These are phyloP conservation scores for Fusarium equiseti DNA, from an alignment of 2,329 filamentous ascomycete genomes.

Conservation along the genomic window DNA sequence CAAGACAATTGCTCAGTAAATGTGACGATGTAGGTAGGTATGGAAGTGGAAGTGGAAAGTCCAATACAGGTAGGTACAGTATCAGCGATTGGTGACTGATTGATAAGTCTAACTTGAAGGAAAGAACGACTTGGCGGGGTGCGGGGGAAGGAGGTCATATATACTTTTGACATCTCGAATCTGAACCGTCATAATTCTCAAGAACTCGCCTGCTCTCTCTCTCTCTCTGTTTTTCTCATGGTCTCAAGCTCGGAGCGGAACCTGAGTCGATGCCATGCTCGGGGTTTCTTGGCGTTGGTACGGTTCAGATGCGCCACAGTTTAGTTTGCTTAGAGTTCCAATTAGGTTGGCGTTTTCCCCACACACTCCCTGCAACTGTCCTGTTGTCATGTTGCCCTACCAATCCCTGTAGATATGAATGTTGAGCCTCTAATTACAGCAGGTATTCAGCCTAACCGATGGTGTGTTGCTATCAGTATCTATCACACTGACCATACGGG, in stretches of 20 bases:
- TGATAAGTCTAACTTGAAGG: slow-evolving; percentile 16
- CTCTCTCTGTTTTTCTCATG: slow-evolving; percentile 1
- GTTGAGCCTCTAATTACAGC: slow-evolving; percentile 23
- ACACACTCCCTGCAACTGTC: slow-evolving; percentile 10
- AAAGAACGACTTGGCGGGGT: slow-evolving; percentile 27
- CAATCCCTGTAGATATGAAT: slow-evolving; percentile 7
- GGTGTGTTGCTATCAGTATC: slow-evolving; percentile 28
- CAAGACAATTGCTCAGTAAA: background rate
- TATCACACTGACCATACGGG: slow-evolving; percentile 21
- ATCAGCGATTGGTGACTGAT: slow-evolving; percentile 14
- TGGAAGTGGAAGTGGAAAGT: background rate
- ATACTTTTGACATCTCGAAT: slow-evolving; percentile 32
- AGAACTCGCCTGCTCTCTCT: background rate
- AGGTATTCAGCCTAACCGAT: background rate
- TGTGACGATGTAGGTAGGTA: background rate
- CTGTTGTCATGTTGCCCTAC: slow-evolving; percentile 18
- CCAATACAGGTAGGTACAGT: background rate
- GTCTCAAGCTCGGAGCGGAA: slow-evolving; percentile 24
- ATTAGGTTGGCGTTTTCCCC: slow-evolving; percentile 26
- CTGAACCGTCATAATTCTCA: slow-evolving; percentile 24
- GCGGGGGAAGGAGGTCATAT: slow-evolving; percentile 43
- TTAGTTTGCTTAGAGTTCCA: slow-evolving; percentile 6
- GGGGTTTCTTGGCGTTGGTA: slow-evolving; percentile 34
- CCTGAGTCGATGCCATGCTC: slow-evolving; percentile 37
- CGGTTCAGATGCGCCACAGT: slow-evolving; percentile 41